Evolutionary conservation across 1,139 yeast species (phyloP).

Genomic region (Diutina neorugosa): DNA sequence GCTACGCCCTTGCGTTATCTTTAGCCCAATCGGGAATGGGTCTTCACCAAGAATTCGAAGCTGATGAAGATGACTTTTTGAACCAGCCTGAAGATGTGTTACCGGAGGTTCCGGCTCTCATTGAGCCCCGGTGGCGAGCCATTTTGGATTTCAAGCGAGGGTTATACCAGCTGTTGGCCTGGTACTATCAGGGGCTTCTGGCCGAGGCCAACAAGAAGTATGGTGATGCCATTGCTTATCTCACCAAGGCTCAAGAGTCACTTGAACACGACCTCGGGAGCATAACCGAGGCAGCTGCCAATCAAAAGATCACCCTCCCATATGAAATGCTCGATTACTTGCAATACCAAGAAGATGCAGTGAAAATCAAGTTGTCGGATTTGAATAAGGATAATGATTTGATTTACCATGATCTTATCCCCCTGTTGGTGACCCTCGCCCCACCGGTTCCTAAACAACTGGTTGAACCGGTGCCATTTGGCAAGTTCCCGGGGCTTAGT

Average conservation of each 20-base stretch:
- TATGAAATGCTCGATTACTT: slow-evolving; percentile 31
- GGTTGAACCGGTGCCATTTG: slow-evolving; percentile 27
- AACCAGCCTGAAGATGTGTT: slow-evolving; percentile 11
- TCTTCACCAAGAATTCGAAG: slow-evolving; percentile 20
- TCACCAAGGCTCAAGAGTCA: slow-evolving; percentile 37
- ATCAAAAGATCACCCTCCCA: slow-evolving; percentile 11
- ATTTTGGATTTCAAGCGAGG: slow-evolving; percentile 34
- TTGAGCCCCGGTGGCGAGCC: slow-evolving; percentile 35
- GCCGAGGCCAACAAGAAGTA: slow-evolving; percentile 40
- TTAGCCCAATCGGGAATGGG: slow-evolving; percentile 9
- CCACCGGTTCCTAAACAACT: slow-evolving; percentile 73
- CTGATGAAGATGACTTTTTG: slow-evolving; percentile 12
- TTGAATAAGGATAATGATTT: slow-evolving; percentile 78
- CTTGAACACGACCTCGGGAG: slow-evolving; percentile 18
- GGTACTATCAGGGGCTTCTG: slow-evolving; percentile 40
- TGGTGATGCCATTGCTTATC: slow-evolving; percentile 70
- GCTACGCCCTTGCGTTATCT: slow-evolving; percentile 39
- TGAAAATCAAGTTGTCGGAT: slow-evolving; percentile 31
- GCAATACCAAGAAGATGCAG: slow-evolving; percentile 33
- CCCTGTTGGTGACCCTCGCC: slow-evolving; percentile 43
- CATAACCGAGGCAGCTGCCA: slow-evolving; percentile 15
- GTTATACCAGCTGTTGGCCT: slow-evolving; percentile 31
- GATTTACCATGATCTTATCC: slow-evolving; percentile 71
- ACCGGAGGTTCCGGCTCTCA: slow-evolving; percentile 31
- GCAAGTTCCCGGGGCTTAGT: neutral